Evolutionary conservation across 352 stramenopile genomes (phyloP).

Genomic region (Phytophthora capsici): DNA sequence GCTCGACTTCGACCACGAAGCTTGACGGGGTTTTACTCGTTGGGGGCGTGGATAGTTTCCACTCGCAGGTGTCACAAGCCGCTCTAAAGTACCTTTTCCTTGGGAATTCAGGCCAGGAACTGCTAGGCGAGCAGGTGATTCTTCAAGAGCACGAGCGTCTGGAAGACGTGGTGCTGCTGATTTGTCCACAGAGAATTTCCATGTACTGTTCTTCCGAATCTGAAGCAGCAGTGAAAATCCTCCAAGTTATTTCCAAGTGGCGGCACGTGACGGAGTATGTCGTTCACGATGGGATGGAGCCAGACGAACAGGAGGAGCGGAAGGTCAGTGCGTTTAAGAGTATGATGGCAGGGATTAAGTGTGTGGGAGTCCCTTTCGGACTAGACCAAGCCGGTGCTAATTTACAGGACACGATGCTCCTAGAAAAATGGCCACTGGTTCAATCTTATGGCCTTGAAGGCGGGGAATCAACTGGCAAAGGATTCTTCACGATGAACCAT

Average conservation of each 20-base stretch:
- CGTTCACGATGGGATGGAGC: constrained; percentile 69
- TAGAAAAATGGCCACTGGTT: constrained; percentile 79
- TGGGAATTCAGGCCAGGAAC: constrained; percentile 69
- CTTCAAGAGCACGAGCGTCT: constrained; percentile 66
- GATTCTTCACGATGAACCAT: constrained; percentile 86
- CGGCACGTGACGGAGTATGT: constrained; percentile 70
- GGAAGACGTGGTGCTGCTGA: constrained; percentile 73
- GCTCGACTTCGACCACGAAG: constrained; percentile 14
- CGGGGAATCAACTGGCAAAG: constrained; percentile 35
- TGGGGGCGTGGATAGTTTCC: constrained; percentile 72
- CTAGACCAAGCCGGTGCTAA: constrained; percentile 38
- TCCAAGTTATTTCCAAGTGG: constrained; percentile 75
- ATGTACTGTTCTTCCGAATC: constrained; percentile 79
- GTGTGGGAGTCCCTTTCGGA: constrained; percentile 69
- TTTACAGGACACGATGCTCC: constrained; percentile 57
- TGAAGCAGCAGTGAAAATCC: constrained; percentile 63
- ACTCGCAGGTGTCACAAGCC: constrained; percentile 66
- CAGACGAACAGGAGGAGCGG: constrained; percentile 69
- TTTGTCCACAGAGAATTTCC: constrained; percentile 42
- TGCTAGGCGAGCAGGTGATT: constrained; percentile 80
- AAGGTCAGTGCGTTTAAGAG: constrained; percentile 72
- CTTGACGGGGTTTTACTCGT: constrained; percentile 71
- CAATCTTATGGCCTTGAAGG: constrained; percentile 72
- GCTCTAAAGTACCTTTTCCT: constrained; percentile 83
- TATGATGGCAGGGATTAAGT: constrained; percentile 56